Evolutionary conservation across 192 early-diverging fungal species (phyloP), one percentile per base, ranked within the genome.

Genomic region (Martensiomyces pterosporus): DNA sequence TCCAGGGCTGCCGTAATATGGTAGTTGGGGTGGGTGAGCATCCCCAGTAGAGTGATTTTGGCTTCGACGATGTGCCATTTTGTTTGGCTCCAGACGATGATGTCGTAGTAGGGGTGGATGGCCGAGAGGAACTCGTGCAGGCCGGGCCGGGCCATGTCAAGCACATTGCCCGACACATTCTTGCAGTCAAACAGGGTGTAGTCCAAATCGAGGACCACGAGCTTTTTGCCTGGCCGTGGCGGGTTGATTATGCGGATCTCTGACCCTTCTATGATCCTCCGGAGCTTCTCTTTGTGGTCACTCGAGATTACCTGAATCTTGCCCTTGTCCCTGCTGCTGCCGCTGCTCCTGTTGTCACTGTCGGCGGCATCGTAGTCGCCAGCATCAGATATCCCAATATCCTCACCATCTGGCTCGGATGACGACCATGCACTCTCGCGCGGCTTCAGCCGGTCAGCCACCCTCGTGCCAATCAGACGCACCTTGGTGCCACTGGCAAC

Each of bases 71-170:
- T 80, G 27, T 72, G 77, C 84, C 84, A 86, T 22, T 67, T 67
- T 1, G 87, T 89, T 56, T 89, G 87, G 51, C 82, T 83, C 87
- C 87, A 89, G 38, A 89, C 80, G 7, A 86, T 80, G 44, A 87
- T 69, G 49, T 87, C 87, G 44, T 86, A 89, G 52, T 82, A 65
- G 29, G 79, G 79, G 52, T 85, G 84, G 0, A 79, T 60, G 0
- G 81, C 80, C 0, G 85, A 58, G 55, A 84, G 56, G 63, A 80
- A 82, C 49, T 76, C 75, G 59, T 84, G 80, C 57, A 82, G 43
- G 9, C 82, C 82, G 1, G 82, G 82, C 16, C 82, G 67, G 44
- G 79, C 77, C 46, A 89, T 79, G 6, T 82, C 75, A 6, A 77
- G 51, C 16, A 85, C 67, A 32, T 80, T 70, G 25, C 73, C 62